Evolutionary conservation across 495 filamentous ascomycete species (phyloP).

Genomic region (Oidiodendron maius): DNA sequence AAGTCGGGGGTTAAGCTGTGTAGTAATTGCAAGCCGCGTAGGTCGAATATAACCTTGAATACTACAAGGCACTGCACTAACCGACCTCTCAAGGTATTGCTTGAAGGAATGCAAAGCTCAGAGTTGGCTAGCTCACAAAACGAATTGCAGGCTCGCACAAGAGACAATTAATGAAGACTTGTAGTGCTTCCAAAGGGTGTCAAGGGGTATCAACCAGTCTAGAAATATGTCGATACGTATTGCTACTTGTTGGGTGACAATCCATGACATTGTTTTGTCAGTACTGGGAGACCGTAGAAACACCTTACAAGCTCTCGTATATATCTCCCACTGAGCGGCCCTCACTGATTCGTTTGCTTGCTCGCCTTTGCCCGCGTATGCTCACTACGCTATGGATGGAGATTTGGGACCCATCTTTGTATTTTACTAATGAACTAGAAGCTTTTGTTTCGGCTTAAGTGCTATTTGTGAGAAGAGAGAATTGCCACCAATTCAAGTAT

Average conservation of each 20-base stretch:
- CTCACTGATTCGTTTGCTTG: neutral
- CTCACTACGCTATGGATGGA: too few relatives aligned
- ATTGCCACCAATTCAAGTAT: too few relatives aligned
- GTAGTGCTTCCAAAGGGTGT: neutral
- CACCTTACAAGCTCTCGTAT: neutral
- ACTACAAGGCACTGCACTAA: neutral
- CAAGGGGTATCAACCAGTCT: neutral
- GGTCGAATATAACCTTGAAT: neutral
- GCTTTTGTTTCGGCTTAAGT: too few relatives aligned
- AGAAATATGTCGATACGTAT: neutral
- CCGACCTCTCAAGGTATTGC: neutral
- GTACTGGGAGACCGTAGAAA: neutral
- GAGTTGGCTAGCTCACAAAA: neutral
- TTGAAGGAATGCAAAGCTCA: constrained; percentile 1
- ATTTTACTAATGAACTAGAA: too few relatives aligned
- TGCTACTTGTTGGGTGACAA: neutral
- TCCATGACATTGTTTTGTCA: neutral
- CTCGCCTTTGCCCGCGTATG: too few relatives aligned
- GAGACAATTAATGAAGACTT: neutral
- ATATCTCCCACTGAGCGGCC: neutral
- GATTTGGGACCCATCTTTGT: too few relatives aligned
- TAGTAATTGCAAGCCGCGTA: neutral
- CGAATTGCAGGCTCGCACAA: neutral
- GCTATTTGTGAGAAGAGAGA: too few relatives aligned
- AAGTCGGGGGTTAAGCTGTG: neutral